phyloP scores from a whole-genome alignment of 441 rosid genomes.

The Mallotus japonicus region DNA sequence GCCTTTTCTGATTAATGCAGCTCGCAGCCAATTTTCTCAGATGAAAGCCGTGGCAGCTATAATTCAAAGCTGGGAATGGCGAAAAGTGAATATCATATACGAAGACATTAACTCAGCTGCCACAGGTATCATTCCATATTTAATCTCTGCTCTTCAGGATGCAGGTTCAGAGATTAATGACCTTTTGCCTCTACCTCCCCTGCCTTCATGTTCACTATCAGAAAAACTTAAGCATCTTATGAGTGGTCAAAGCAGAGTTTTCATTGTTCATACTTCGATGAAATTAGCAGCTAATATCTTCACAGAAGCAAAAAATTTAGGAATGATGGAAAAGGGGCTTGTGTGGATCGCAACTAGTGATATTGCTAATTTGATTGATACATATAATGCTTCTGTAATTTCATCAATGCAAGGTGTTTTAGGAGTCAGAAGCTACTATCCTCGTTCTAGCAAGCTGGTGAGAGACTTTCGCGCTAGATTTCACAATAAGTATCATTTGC shows the following conservation, averaged over 20 bases:
- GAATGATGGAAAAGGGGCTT: conserved; percentile 20
- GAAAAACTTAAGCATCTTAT: conserved; percentile 16
- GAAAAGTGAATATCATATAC: conserved; percentile 23
- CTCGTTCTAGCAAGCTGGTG: not conserved
- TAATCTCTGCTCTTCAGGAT: conserved; percentile 21
- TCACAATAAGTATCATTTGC: conserved; percentile 1
- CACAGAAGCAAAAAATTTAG: not conserved
- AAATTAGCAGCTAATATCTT: not conserved
- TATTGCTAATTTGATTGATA: conserved; percentile 22
- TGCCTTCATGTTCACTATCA: not conserved
- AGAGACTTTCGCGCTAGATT: conserved; percentile 10
- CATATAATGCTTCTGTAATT: conserved; percentile 13
- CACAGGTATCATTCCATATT: conserved; percentile 15
- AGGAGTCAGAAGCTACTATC: conserved; percentile 22
- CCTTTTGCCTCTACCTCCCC: conserved; percentile 19
- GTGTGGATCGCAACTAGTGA: not conserved
- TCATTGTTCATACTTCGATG: conserved; percentile 24
- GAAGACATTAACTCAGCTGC: conserved; percentile 20
- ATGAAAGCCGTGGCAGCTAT: conserved; percentile 32
- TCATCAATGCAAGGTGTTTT: conserved; percentile 31
- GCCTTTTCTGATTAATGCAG: conserved; percentile 28
- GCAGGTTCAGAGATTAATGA: conserved; percentile 14
- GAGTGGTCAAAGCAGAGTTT: conserved; percentile 16
- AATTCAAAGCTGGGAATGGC: conserved; percentile 27
- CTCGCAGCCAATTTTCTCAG: conserved; percentile 21